Conservation (phyloP, 2,329 filamentous ascomycete genomes). For the Arthroderma sp. region DNA sequence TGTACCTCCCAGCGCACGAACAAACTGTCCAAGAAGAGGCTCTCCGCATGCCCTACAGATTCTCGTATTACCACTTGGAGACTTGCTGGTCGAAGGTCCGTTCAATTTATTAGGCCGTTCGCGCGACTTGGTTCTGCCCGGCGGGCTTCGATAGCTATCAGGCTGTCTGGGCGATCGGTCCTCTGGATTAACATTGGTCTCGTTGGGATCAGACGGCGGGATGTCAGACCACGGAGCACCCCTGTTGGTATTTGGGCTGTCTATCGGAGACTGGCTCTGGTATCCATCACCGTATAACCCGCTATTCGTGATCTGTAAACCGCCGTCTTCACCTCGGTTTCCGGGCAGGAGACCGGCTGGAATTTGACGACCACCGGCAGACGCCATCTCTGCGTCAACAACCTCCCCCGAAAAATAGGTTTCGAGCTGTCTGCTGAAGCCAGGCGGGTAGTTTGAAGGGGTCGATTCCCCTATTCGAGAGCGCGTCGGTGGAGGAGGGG, state of each 20-base stretch:
- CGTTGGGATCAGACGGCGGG: constrained; percentile 23
- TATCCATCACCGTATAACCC: constrained; percentile 26
- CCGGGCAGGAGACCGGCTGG: constrained; percentile 35
- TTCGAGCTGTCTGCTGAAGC: not conserved
- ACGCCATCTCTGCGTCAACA: constrained; percentile 27
- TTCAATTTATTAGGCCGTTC: constrained; percentile 27
- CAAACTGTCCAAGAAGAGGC: constrained; percentile 84
- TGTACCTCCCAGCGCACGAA: constrained; percentile 81
- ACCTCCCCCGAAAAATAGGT: not conserved
- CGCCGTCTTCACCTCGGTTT: constrained; percentile 25
- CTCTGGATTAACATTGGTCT: constrained; percentile 16
- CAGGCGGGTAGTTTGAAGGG: not conserved
- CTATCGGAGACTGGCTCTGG: constrained; percentile 30
- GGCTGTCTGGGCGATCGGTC: constrained; percentile 20
- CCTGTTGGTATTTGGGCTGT: constrained; percentile 13
- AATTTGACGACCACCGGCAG: constrained; percentile 27
- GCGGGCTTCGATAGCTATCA: constrained; percentile 21
- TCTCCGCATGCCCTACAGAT: constrained; percentile 77
- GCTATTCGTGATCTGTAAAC: constrained; percentile 27
- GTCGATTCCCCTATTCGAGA: not conserved
- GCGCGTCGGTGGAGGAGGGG: not conserved
- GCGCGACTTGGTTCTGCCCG: constrained; percentile 25
- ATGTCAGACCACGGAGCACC: constrained; percentile 18
- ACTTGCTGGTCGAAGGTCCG: constrained; percentile 26
- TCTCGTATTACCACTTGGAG: constrained; percentile 34